phyloP scores from a whole-genome alignment of 2,329 filamentous ascomycete genomes.

The Fusarium sp. region DNA sequence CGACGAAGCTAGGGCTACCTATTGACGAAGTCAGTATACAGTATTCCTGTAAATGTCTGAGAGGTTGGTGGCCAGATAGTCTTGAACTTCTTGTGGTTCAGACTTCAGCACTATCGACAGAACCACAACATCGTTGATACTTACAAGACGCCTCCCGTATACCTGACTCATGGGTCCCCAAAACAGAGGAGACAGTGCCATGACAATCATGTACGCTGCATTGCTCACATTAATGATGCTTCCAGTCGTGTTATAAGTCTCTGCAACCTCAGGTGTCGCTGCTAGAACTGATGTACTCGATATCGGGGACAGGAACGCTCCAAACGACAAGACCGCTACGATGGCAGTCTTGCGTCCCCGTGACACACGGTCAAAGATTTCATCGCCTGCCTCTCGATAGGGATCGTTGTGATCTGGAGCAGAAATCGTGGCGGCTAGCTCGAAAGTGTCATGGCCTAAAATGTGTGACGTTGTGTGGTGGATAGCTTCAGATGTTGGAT shows the following conservation, averaged over 20 bases:
- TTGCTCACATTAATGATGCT: constrained; percentile 81
- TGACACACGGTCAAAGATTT: constrained; percentile 76
- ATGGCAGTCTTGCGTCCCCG: constrained; percentile 75
- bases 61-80: background rate
- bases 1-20: constrained; percentile 67
- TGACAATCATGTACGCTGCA: constrained; percentile 81
- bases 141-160: constrained; percentile 71
- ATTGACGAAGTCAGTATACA: constrained; percentile 1
- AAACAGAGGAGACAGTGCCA: constrained; percentile 78
- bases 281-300: constrained; percentile 81
- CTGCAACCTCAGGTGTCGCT: constrained; percentile 81
- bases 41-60: background rate
- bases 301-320: constrained; percentile 82
- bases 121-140: constrained; percentile 43
- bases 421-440: constrained; percentile 29
- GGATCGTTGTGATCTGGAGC: constrained; percentile 15
- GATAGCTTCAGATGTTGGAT: constrained; percentile 12
- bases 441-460: constrained; percentile 51
- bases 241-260: constrained; percentile 74
- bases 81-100: background rate
- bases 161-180: constrained; percentile 81
- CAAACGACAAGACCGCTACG: constrained; percentile 78
- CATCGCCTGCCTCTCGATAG: constrained; percentile 58
- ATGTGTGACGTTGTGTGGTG: constrained; percentile 50
- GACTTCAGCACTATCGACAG: background rate